Evolutionary conservation across 345 rosid genomes (phyloP).

Genomic region (Corchorus olitorius): DNA sequence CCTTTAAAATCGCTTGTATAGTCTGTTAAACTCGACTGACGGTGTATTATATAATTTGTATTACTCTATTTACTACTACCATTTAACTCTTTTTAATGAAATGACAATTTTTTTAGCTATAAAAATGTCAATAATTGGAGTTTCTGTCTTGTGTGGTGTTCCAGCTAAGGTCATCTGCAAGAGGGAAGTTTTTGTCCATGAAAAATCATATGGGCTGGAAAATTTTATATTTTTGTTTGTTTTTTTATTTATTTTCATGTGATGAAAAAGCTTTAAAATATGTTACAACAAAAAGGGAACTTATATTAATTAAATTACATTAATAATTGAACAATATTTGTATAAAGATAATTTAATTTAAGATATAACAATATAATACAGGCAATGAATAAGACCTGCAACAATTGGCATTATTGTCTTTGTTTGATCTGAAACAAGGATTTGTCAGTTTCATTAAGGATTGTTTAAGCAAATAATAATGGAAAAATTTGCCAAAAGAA

Average conservation of each 20-base stretch:
- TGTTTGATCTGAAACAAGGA: background rate
- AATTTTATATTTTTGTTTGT: background rate
- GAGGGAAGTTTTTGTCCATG: background rate
- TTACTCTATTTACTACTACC: background rate
- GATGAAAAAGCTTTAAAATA: background rate
- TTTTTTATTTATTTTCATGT: background rate
- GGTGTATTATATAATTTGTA: no score
- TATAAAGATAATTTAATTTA: background rate
- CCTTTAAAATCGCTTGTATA: no score
- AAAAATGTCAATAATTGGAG: background rate
- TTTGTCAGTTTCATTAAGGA: no score
- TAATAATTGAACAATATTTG: no score
- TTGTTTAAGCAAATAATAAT: no score
- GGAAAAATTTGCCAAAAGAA: no score
- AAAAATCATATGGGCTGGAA: slow-evolving; percentile 6
- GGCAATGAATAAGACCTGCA: background rate
- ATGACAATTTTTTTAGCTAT: background rate
- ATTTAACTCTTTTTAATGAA: background rate
- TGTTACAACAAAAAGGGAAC: background rate
- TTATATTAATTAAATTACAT: no score
- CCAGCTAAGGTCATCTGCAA: slow-evolving; percentile 2
- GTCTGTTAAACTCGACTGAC: no score
- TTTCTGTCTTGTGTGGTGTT: background rate
- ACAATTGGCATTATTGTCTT: background rate
- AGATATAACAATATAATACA: background rate